Evolutionary conservation across 192 early-diverging fungal genomes (phyloP).

Genomic region (Dissophora ornata): DNA sequence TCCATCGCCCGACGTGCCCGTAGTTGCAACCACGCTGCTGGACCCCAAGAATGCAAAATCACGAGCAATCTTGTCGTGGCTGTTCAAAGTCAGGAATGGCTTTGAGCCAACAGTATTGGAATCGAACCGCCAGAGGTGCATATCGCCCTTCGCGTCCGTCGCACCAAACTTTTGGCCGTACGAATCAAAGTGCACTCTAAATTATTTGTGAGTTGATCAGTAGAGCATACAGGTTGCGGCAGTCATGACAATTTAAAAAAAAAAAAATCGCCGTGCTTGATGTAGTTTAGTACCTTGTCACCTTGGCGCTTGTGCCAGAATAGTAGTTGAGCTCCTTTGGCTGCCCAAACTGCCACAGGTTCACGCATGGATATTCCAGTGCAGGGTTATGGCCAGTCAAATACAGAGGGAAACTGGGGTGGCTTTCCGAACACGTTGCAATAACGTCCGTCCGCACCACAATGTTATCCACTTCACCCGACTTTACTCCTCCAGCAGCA

Average conservation of each 20-base stretch:
- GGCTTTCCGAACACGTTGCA: slow-evolving; percentile 59
- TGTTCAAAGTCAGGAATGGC: slow-evolving; percentile 63
- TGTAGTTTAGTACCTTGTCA: slow-evolving; percentile 50
- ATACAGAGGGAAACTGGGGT: slow-evolving; percentile 62
- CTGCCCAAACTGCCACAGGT: slow-evolving; percentile 87
- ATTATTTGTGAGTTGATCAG: neutral
- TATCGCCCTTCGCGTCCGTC: slow-evolving; percentile 70
- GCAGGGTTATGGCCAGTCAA: slow-evolving; percentile 61
- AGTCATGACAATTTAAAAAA: neutral
- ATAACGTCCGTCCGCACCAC: slow-evolving; percentile 49
- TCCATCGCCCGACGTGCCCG: slow-evolving; percentile 66
- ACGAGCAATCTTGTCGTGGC: slow-evolving; percentile 71
- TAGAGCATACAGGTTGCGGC: neutral
- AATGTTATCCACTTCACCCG: slow-evolving; percentile 36
- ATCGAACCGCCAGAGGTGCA: slow-evolving; percentile 85
- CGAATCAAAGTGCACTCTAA: slow-evolving; percentile 79
- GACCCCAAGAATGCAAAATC: slow-evolving; percentile 83
- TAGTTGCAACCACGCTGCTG: slow-evolving; percentile 77
- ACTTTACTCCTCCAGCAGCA: slow-evolving; percentile 6
- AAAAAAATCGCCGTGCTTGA: neutral
- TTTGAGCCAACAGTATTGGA: slow-evolving; percentile 66
- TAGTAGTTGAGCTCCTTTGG: slow-evolving; percentile 73
- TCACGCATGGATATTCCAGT: slow-evolving; percentile 68
- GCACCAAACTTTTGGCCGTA: slow-evolving; percentile 85
- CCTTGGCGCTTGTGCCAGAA: slow-evolving; percentile 56